phyloP scores from a whole-genome alignment of 352 stramenopile genomes.

The Pythium chondricola region DNA sequence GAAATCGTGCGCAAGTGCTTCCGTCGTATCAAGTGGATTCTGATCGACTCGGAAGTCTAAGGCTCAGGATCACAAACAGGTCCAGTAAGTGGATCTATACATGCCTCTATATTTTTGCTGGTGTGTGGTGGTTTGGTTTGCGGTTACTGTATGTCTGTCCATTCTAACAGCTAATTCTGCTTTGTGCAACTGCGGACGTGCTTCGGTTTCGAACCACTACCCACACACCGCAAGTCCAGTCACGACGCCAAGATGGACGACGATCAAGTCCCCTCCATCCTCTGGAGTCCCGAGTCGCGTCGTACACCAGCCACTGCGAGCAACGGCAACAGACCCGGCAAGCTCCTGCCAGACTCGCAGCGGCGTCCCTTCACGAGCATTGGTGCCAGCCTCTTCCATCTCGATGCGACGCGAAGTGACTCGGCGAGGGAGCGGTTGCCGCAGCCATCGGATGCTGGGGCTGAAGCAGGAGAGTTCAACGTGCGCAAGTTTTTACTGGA shows the following conservation, averaged over 20 bases:
- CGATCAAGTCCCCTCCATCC: background rate
- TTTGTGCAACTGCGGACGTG: no score
- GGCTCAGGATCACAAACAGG: background rate
- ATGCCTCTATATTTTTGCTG: no score
- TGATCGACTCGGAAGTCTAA: constrained; percentile 88
- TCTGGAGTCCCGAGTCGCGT: background rate
- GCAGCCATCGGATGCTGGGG: background rate
- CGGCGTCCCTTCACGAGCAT: constrained; percentile 35
- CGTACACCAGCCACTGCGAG: constrained; percentile 11
- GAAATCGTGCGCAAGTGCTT: constrained; percentile 90
- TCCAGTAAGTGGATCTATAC: no score
- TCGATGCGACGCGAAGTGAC: constrained; percentile 8
- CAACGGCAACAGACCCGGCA: constrained; percentile 3
- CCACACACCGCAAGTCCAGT: no score
- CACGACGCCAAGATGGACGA: no score
- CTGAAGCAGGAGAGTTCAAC: constrained; percentile 34
- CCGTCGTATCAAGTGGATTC: constrained; percentile 89
- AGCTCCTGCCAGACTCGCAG: background rate
- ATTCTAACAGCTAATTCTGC: no score
- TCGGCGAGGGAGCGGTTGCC: background rate
- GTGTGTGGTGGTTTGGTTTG: no score
- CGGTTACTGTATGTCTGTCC: no score
- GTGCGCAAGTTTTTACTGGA: constrained; percentile 59
- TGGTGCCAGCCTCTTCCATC: constrained; percentile 24
- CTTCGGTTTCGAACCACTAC: no score